A percentile compares a stretch with the other conserved stretches of the same genome.
These are phyloP conservation scores for Oldenlandia corymbosa DNA, from an alignment of 257 asterid genomes.

Conservation along the genomic window DNA sequence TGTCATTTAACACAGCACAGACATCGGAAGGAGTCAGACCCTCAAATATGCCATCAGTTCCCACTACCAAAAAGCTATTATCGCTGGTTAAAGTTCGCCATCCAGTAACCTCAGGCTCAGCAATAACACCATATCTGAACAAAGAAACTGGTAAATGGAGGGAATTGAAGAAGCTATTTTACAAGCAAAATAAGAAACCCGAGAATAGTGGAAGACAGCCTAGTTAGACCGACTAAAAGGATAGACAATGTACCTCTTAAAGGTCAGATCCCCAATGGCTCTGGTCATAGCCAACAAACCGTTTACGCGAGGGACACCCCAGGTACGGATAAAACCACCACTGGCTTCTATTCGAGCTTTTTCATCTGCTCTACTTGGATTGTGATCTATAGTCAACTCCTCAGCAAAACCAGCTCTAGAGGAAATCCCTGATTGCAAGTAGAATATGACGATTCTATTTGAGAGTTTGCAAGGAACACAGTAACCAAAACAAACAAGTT, in stretches of 20 bases:
- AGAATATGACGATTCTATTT: neutral
- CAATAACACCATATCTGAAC: slow-evolving; percentile 59
- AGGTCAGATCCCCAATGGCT: slow-evolving; percentile 60
- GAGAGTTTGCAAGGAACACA: neutral
- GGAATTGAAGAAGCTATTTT: neutral
- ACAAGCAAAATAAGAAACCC: neutral
- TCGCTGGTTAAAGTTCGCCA: slow-evolving; percentile 44
- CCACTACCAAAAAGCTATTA: slow-evolving; percentile 47
- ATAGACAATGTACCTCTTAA: slow-evolving; percentile 38
- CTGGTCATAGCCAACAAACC: slow-evolving; percentile 67
- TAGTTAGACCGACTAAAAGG: neutral
- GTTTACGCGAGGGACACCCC: slow-evolving; percentile 63
- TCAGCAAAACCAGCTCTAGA: slow-evolving; percentile 28
- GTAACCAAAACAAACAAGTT: too few relatives aligned
- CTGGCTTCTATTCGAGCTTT: slow-evolving; percentile 50
- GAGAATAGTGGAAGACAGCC: neutral
- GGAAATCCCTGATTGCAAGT: slow-evolving; percentile 21
- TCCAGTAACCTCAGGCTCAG: slow-evolving; percentile 52
- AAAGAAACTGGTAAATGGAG: neutral
- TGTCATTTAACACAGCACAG: slow-evolving; percentile 34
- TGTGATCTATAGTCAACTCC: slow-evolving; percentile 73
- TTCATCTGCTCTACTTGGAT: slow-evolving; percentile 64
- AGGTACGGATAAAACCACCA: slow-evolving; percentile 31
- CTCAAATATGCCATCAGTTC: slow-evolving; percentile 73
- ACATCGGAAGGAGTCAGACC: slow-evolving; percentile 44